Base-by-base conservation (phyloP, 352 stramenopile genomes). In the Globisporangium emineosum region DNA sequence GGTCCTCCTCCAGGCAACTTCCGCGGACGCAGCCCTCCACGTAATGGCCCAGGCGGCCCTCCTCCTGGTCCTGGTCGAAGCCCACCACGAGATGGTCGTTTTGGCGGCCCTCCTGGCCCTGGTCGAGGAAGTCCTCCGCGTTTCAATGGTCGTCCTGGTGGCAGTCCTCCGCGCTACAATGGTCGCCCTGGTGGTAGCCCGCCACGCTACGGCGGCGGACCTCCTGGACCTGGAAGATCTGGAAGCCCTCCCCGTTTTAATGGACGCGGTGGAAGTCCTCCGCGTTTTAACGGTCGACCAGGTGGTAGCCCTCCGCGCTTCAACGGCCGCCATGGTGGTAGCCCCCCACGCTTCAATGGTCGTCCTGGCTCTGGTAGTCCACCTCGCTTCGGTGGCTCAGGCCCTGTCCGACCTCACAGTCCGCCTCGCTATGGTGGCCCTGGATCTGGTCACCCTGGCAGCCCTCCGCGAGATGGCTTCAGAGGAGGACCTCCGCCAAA, bases 21-120 rank as follows among this genome's bases (percentile, higher is more conserved):
- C 49, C 67, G 64, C 63, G 60, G 69, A 53, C 62, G 70, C 25
- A 71, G 67, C 65, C 70, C 66, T 12, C 66, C 75, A 57, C 58
- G 65, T 47, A 2, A 70, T 12, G 66, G 67, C 43, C 63, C 58
- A 40, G 47, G 64, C 2, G 72, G 75, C 19, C 57, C 45, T 30
- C 43, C 63, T 19, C 62, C 62, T 33, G 69, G 66, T 47, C 66
- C 56, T 17, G 69, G 56, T 47, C 42, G 65, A 25, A 70, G 65
- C 45, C 59, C 52, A 6, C 59, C 59, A 25, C 59, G 65, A 1
- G 57, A 52, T 37, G 33, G 45, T n/a, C 63, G 63, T 5, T n/a
- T 21, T 21, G 42, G 43, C 0, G 61, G 61, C 27, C 52, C 30
- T 5, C 51, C 47, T 50, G 53, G 60, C 15, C 19, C 27, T 25